Evolutionary conservation across 2,329 filamentous ascomycete species (phyloP), one percentile per base, ranked within the genome.

Genomic region (Bipolaris zeicola): DNA sequence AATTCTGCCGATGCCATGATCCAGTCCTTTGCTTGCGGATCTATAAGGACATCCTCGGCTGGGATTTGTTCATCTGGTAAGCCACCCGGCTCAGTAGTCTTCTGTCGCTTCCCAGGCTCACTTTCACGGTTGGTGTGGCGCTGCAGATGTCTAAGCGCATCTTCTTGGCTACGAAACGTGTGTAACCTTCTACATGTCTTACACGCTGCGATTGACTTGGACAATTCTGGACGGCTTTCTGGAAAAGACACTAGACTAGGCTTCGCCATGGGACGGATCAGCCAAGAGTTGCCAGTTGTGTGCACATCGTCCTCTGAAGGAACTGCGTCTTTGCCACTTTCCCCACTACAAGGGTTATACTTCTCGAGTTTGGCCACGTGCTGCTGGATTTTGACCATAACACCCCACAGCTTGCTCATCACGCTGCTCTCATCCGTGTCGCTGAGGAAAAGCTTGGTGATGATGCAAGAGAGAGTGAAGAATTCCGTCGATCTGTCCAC

Each of bases 331-430:
- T 63, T 60, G 3, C 57, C 41, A 1, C 46, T 20, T 22, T 61
- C 55, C 3, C 36, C 14, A 18, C 52, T 38, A 37, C 52, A 24
- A 42, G 59, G 38, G 13, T 34, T 49, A 16, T 52, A 54, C 6
- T 54, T 24, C 26, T 50, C 38, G 7, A 64, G 36, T 8, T 28
- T 37, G 3, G 20, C 34, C 13, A 50, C 56, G 2, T 56, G 37
- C 1, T 57, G 22, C 11, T 44, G 18, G 8, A 73, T 58, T n/a
- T 58, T 67, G 2, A 41, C 47, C 59, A 72, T 55, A 8, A 67
- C 66, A 8, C 65, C 66, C 67, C 69, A 73, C 1, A 66, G 20
- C 54, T 73, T 73, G 34, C 65, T 60, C 13, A 73, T 48, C 31
- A 69, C 55, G 0, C 50, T 50, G 42, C 50, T 62, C 14, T 65